Base-by-base conservation (phyloP, 192 early-diverging fungal genomes). In the Coemansia guatemalensis region DNA sequence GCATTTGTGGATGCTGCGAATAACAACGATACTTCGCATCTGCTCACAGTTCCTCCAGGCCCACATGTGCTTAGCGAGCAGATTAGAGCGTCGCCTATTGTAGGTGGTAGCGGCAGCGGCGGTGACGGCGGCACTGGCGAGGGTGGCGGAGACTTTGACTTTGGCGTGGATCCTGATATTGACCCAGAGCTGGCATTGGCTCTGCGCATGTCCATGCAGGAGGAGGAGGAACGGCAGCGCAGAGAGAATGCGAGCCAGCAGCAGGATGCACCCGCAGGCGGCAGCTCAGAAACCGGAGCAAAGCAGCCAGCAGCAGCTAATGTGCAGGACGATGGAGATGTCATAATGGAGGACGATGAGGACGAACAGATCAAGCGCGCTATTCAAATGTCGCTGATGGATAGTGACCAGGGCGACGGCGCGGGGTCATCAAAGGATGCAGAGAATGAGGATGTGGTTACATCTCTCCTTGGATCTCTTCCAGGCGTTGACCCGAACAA, bases 111-210 rank as follows among this genome's bases (percentile, higher is more conserved):
- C 60, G 89, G 94, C 60, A 92, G 92, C 24, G 79, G 84, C 17
- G 63, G 71, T 18, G 86, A 85, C 6, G 82, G 80, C 56, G 82
- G 78, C 18, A 87, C 85, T 23, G 87, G 85, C 60, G 64, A 35
- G 30, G 62, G 62, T 29, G 61, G 68, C 48, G 68, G 49, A 6
- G 86, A 79, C 20, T 97, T 93, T 85, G 95, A 94, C 57, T 95
- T 95, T 88, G 94, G 93, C 0, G 92, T 96, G 25, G 96, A 99
- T 68, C 92, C 94, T 33, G 92, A 85, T 58, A 74, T 96, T 65
- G 96, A 99, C 71, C 95, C 95, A 8, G 96, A 97, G 73, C 72
- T 99, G 50, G 96, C 95, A 0, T 49, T 73, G 85, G 95, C 95
- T 1, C 73, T 99, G 56, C 88, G 94, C 62, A 97, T 99, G 80